Base-by-base conservation (phyloP, 2,329 filamentous ascomycete genomes). In the Fusarium oxysporum region DNA sequence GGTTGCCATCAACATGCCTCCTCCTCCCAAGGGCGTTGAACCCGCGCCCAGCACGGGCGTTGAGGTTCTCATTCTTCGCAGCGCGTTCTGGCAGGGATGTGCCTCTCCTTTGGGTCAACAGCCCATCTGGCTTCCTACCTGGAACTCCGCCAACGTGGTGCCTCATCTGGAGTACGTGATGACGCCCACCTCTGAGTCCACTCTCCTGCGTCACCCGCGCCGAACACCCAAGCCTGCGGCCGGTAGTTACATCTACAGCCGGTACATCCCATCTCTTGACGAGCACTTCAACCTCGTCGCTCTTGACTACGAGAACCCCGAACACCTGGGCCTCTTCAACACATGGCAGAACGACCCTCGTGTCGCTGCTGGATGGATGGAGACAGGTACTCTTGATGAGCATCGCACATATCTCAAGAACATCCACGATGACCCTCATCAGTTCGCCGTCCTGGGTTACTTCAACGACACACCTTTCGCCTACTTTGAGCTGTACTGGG, bases 301-400 rank as follows among this genome's bases (percentile, higher is more conserved):
- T 14, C 85, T 95, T 3, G 90, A 94, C 80, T 92, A 88, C 82
- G 76, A 84, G 53, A 84, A 92, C 77, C 77, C 84, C 0, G 84
- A 86, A 68, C 92, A 95, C 80, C 81, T 94, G 54, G 81, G 84
- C 28, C 85, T 93, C 13, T 94, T 95, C 85, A 90, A 94, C 82
- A 86, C 84, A 44, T 95, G 92, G 92, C 92, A 94, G 81, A 95
- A 95, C 78, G 92, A 94, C 78, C 92, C 92, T 41, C 91, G 92
- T 62, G 92, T 95, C 48, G 91, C 92, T 28, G 87, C 89, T 76
- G 92, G 92, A 8, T 95, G 92, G 92, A 92, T 93, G 77, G 91
- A 93, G 83, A 92, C 91, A 2, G 92, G 92, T 43, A 91, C 91
- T 3, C 82, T 93, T 44, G 92, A 93, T 35, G 86, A 94, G 79